Base-by-base conservation (phyloP, 805 yeast species). In the Metschnikowia reukaufii region DNA sequence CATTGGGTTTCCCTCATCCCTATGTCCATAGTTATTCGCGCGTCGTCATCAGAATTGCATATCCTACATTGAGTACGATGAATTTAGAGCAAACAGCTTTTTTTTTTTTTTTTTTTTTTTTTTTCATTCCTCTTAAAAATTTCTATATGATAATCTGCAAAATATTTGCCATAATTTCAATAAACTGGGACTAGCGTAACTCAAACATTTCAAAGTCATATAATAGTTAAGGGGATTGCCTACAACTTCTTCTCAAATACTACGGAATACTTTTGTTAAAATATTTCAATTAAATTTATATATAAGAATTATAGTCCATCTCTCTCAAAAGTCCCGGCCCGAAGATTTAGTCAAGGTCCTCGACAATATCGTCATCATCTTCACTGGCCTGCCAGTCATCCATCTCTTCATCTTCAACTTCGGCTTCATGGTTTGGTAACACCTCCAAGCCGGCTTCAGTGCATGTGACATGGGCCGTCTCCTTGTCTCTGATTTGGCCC, bases 401-500 rank as follows among this genome's bases (percentile, higher is more conserved):
- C 40, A 75, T 77, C 56, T 78, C 86, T 65, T 76, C 78, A 13
- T 73, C 78, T 15, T 61, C 72, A 39, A 70, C 77, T 13, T 72
- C 76, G 3, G 74, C 70, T 49, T 85, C 90, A 59, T 94, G 98
- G 69, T 94, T 94, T 41, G 97, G 91, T 40, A 84, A 54, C 4
- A 94, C 96, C 36, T 81, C 85, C 45, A 94, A 71, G 10, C 94
- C 92, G 51, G 80, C 82, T 13, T 69, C 73, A 13, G 74, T 73
- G 42, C 77, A 60, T 12, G 74, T 75, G 39, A 94, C 86, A 21
- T 70, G 70, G n/a, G 88, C 97, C 2, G 77, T 74, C 66, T 94
- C 99, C 67, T 90, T 89, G 62, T 94, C 97, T 61, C 73, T 77
- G 49, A 94, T 80, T 65, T 91, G 96, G 10, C 95, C 95, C 64